phyloP scores from a whole-genome alignment of 2,329 filamentous ascomycete species.

The Colletotrichum incanum region DNA sequence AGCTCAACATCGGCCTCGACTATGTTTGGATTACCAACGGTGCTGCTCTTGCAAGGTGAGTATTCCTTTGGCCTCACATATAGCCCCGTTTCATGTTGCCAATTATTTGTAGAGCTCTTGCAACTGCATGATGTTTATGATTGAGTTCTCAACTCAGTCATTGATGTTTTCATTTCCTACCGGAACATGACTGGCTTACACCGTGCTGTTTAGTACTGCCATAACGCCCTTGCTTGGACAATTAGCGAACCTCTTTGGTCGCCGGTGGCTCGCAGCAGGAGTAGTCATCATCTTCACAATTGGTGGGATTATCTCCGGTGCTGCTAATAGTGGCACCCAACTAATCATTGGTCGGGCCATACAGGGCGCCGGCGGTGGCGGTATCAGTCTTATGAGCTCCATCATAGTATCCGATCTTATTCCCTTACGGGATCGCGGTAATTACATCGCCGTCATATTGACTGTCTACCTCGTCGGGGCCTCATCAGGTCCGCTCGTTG shows the following conservation, averaged over 20 bases:
- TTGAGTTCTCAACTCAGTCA: no score
- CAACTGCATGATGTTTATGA: no score
- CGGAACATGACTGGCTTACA: no score
- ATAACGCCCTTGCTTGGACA: constrained; percentile 58
- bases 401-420: constrained; percentile 62
- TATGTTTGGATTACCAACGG: constrained; percentile 51
- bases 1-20: constrained; percentile 45
- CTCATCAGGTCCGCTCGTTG: constrained; percentile 53
- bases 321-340: constrained; percentile 57
- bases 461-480: constrained; percentile 53
- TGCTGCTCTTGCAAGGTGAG: constrained; percentile 49
- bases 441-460: constrained; percentile 55
- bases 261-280: constrained; percentile 58
- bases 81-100: no score
- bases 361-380: constrained; percentile 63
- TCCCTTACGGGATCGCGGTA: constrained; percentile 61
- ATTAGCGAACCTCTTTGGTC: constrained; percentile 66
- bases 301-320: constrained; percentile 68
- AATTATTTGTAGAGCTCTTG: no score
- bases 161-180: no score
- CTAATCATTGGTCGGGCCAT: constrained; percentile 66
- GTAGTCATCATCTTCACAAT: constrained; percentile 64
- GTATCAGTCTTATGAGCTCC: constrained; percentile 54
- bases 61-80: background rate
- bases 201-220: background rate